These are phyloP conservation scores for Daldinia decipiens DNA, from an alignment of 495 filamentous ascomycete species.

Conservation along the genomic window DNA sequence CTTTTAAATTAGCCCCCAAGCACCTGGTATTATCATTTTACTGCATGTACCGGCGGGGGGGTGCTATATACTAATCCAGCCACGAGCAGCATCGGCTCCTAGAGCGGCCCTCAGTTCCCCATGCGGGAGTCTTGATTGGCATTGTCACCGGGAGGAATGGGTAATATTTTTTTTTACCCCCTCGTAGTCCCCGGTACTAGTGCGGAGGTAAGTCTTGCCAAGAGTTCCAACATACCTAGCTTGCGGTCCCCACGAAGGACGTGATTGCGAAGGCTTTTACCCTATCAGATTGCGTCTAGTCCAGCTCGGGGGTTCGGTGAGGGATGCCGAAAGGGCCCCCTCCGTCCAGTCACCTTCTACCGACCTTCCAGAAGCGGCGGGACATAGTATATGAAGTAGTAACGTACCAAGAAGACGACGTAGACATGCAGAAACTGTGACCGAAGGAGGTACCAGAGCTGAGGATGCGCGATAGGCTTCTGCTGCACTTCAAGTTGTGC, in stretches of 20 bases:
- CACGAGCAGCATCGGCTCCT: conserved; percentile 29
- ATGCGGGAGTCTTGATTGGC: conserved; percentile 36
- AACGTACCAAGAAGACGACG: conserved; percentile 43
- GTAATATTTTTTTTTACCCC: conserved; percentile 34
- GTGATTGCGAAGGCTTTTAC: conserved; percentile 39
- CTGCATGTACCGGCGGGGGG: conserved; percentile 21
- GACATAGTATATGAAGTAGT: conserved; percentile 36
- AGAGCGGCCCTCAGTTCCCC: conserved; percentile 31
- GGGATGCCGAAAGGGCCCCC: conserved; percentile 45
- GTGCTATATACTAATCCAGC: conserved; percentile 12
- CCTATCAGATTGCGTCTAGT: conserved; percentile 39
- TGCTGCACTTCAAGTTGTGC: conserved; percentile 34
- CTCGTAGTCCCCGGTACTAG: conserved; percentile 33
- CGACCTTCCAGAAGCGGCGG: conserved; percentile 50
- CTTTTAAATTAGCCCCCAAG: conserved; percentile 36
- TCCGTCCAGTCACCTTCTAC: conserved; percentile 49
- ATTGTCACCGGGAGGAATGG: conserved; percentile 35
- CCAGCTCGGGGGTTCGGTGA: conserved; percentile 51
- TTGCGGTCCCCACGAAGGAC: conserved; percentile 37
- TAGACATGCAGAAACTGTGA: conserved; percentile 38
- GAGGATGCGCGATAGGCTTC: conserved; percentile 30
- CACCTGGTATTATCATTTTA: conserved; percentile 37
- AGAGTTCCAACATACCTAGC: conserved; percentile 39
- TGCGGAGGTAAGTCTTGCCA: conserved; percentile 41
- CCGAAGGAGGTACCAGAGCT: conserved; percentile 41